These are phyloP conservation scores for Colletotrichum plurivorum DNA, from an alignment of 2,329 filamentous ascomycete species.

Conservation along the genomic window DNA sequence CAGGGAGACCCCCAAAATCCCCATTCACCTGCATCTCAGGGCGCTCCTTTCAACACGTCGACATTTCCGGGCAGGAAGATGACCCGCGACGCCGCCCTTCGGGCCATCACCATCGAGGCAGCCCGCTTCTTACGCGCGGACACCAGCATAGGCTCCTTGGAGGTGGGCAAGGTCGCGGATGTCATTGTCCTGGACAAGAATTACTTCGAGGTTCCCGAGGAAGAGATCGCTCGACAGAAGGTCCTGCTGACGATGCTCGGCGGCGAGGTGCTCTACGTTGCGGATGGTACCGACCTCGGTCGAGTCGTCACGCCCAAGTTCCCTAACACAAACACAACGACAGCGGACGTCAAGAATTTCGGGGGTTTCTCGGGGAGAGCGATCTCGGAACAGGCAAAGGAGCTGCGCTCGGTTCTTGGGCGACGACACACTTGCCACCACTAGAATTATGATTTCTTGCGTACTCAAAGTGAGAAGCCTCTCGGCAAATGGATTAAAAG, in stretches of 20 bases:
- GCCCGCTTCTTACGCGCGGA: conserved; percentile 45
- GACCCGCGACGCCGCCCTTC: conserved; percentile 39
- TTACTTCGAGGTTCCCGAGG: conserved; percentile 45
- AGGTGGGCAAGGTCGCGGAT: conserved; percentile 46
- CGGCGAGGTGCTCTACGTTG: conserved; percentile 46
- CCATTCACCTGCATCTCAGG: conserved; percentile 44
- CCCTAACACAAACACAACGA: conserved; percentile 38
- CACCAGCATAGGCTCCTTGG: conserved; percentile 45
- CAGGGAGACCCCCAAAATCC: conserved; percentile 45
- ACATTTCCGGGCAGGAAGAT: conserved; percentile 43
- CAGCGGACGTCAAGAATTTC: conserved; percentile 1
- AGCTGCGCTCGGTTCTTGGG: background rate
- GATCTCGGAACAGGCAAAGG: background rate
- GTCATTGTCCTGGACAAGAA: conserved; percentile 45
- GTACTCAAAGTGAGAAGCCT: background rate
- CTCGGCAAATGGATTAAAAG: too few species aligned
- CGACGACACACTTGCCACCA: background rate
- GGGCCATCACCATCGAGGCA: conserved; percentile 19
- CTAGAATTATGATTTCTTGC: background rate
- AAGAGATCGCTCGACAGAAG: conserved; percentile 44
- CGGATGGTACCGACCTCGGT: conserved; percentile 44
- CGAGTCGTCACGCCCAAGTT: conserved; percentile 43
- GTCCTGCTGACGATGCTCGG: conserved; percentile 47
- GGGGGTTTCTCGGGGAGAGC: background rate
- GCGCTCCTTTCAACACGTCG: conserved; percentile 41